These are phyloP conservation scores for Fusarium metavorans DNA, from an alignment of 2,329 filamentous ascomycete species.

Conservation along the genomic window DNA sequence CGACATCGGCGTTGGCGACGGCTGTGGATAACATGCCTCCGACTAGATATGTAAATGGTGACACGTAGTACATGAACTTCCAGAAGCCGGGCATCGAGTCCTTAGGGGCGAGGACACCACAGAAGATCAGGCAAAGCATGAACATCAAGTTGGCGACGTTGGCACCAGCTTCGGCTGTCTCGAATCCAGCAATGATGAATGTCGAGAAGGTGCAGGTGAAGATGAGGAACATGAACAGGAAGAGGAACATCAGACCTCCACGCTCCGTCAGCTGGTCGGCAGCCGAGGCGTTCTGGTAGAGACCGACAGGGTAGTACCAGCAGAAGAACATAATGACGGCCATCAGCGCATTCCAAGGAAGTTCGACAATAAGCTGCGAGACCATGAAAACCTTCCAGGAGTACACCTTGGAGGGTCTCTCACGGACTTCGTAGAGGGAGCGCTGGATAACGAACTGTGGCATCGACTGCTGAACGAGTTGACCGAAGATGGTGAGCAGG, in stretches of 20 bases:
- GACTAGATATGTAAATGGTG: constrained; percentile 86
- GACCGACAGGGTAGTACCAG: constrained; percentile 89
- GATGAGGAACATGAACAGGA: constrained; percentile 79
- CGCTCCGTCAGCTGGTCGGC: constrained; percentile 74
- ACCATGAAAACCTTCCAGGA: constrained; percentile 89
- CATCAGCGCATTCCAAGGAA: constrained; percentile 86
- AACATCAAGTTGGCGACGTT: constrained; percentile 77
- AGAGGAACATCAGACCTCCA: constrained; percentile 82
- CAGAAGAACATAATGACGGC: constrained; percentile 81
- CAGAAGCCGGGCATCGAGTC: constrained; percentile 69
- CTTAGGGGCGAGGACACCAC: constrained; percentile 44
- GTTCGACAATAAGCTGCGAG: constrained; percentile 84
- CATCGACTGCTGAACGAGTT: constrained; percentile 84
- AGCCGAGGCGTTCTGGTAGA: constrained; percentile 75
- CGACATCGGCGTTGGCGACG: constrained; percentile 74
- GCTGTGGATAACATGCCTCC: constrained; percentile 78
- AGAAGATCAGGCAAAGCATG: constrained; percentile 65
- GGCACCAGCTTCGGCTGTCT: constrained; percentile 73
- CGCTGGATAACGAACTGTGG: constrained; percentile 87
- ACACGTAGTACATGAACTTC: constrained; percentile 71
- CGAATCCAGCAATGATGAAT: constrained; percentile 77
- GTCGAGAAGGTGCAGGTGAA: constrained; percentile 86
- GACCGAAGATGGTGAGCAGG: constrained; percentile 83
- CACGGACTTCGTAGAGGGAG: constrained; percentile 85
- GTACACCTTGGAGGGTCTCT: constrained; percentile 86